Evolutionary conservation across 1,284 basidiomycete genomes (phyloP).

Genomic region (Ustilago bromivora): DNA sequence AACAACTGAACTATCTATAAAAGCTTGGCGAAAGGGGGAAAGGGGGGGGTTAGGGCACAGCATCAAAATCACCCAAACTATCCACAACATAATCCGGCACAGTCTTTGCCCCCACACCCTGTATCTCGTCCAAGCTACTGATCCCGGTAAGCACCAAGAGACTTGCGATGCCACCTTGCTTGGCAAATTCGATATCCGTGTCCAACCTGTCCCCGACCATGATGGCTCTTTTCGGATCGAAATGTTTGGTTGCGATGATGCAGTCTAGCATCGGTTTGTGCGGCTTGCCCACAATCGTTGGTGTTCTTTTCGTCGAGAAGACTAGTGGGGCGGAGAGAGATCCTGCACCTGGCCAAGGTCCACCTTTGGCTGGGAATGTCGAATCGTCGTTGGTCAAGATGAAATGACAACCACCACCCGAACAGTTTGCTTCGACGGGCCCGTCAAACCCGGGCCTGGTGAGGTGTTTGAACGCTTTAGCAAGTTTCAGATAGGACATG

Average conservation of each 20-base stretch:
- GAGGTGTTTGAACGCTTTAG: constrained; percentile 92
- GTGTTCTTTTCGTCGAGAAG: constrained; percentile 77
- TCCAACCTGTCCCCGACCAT: constrained; percentile 96
- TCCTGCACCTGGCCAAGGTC: constrained; percentile 84
- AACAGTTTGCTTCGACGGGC: constrained; percentile 69
- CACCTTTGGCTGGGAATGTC: constrained; percentile 84
- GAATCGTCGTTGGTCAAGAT: constrained; percentile 93
- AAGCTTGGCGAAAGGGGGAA: not conserved
- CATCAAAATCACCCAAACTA: constrained; percentile 63
- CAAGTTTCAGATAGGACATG: constrained; percentile 83
- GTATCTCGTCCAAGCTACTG: constrained; percentile 62
- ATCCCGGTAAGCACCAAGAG: constrained; percentile 91
- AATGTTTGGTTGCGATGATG: constrained; percentile 81
- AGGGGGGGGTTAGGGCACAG: constrained; percentile 19
- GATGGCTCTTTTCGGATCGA: constrained; percentile 82
- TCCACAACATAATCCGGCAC: constrained; percentile 65
- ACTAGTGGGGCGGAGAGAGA: constrained; percentile 84
- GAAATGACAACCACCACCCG: constrained; percentile 84
- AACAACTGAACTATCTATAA: not conserved
- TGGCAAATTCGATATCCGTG: constrained; percentile 93
- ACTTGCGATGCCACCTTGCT: constrained; percentile 84
- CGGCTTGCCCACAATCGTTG: constrained; percentile 90
- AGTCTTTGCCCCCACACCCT: constrained; percentile 73
- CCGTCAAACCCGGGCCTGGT: constrained; percentile 61
- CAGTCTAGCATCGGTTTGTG: constrained; percentile 92